These are phyloP conservation scores for Sesbania bispinosa DNA, from an alignment of 306 rosid genomes.

Conservation along the genomic window DNA sequence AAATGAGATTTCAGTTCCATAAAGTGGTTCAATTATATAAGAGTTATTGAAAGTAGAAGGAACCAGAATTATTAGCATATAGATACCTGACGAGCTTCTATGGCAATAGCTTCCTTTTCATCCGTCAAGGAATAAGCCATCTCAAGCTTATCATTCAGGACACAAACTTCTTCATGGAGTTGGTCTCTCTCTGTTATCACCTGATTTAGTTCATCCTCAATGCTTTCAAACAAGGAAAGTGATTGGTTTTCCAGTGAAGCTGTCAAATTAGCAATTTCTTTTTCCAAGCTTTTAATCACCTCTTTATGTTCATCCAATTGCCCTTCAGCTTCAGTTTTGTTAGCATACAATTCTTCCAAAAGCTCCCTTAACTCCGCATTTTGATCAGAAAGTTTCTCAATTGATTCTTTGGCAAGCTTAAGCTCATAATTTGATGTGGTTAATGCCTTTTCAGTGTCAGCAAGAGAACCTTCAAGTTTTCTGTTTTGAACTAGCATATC, in stretches of 20 bases:
- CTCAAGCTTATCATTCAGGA: slow-evolving; percentile 68
- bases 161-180: slow-evolving; percentile 60
- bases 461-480: slow-evolving; percentile 58
- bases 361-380: slow-evolving; percentile 62
- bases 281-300: slow-evolving; percentile 68
- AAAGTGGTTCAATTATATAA: slow-evolving; percentile 19
- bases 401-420: slow-evolving; percentile 55
- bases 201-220: slow-evolving; percentile 60
- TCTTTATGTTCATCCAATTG: slow-evolving; percentile 76
- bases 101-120: slow-evolving; percentile 85
- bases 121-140: slow-evolving; percentile 74
- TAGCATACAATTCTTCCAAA: slow-evolving; percentile 54
- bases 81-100: slow-evolving; percentile 82
- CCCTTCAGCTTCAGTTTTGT: slow-evolving; percentile 57
- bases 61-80: slow-evolving; percentile 14
- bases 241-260: slow-evolving; percentile 55
- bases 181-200: slow-evolving; percentile 65
- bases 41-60: slow-evolving; percentile 11
- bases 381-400: slow-evolving; percentile 44
- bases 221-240: slow-evolving; percentile 49
- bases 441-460: slow-evolving; percentile 59
- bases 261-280: slow-evolving; percentile 68
- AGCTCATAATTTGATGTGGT: slow-evolving; percentile 60
- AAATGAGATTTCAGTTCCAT: slow-evolving; percentile 28
- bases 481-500: slow-evolving; percentile 45